phyloP scores from a whole-genome alignment of 192 early-diverging fungal genomes.

The Coemansia brasiliensis region DNA sequence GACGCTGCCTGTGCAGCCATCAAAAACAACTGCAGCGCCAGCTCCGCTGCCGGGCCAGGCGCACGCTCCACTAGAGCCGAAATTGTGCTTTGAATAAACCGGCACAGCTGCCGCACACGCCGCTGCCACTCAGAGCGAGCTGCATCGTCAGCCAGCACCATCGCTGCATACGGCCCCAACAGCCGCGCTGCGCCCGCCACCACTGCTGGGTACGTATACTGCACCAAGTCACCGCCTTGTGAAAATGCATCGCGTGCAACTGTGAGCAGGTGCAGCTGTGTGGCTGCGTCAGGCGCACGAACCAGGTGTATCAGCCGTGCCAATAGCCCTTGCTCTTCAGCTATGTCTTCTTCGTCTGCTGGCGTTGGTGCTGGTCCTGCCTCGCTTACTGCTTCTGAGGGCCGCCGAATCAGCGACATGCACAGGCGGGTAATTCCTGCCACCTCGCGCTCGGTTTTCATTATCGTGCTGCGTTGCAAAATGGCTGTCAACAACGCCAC shows the following conservation, averaged over 20 bases:
- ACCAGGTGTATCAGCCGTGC: slow-evolving; percentile 80
- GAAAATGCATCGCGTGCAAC: slow-evolving; percentile 83
- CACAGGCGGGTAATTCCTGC: slow-evolving; percentile 45
- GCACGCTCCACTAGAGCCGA: slow-evolving; percentile 67
- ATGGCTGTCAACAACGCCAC: slow-evolving; percentile 71
- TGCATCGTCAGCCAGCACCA: slow-evolving; percentile 25
- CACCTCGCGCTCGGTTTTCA: slow-evolving; percentile 45
- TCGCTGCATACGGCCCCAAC: slow-evolving; percentile 49
- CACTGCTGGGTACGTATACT: slow-evolving; percentile 90
- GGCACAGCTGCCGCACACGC: slow-evolving; percentile 80
- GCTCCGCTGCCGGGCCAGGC: slow-evolving; percentile 50
- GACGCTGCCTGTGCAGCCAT: slow-evolving; percentile 84
- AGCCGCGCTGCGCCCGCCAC: slow-evolving; percentile 53
- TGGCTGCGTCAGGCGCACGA: slow-evolving; percentile 67
- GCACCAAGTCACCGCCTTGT: slow-evolving; percentile 88
- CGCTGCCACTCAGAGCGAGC: slow-evolving; percentile 54
- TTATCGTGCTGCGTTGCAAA: slow-evolving; percentile 64
- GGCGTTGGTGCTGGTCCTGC: slow-evolving; percentile 6
- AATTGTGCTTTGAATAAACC: slow-evolving; percentile 87
- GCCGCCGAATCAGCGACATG: slow-evolving; percentile 28
- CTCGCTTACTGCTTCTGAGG: neutral
- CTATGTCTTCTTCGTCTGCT: slow-evolving; percentile 81
- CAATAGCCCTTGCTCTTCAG: slow-evolving; percentile 88
- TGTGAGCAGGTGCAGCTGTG: slow-evolving; percentile 81
- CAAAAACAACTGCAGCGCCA: slow-evolving; percentile 81